Evolutionary conservation across 305 asterid genomes (phyloP).

Genomic region (Fraxinus floribunda): DNA sequence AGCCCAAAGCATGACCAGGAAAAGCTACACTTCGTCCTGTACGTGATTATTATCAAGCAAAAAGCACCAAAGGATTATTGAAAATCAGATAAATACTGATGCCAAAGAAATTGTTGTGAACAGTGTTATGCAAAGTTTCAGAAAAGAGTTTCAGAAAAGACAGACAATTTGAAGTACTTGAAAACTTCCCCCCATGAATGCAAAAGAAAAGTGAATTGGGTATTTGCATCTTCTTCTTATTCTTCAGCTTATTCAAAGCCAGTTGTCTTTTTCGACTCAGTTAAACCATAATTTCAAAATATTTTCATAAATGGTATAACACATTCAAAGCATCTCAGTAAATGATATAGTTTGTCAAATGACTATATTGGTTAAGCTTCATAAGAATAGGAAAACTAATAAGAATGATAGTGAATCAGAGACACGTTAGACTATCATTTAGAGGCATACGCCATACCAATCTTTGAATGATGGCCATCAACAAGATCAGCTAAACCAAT

Average conservation of each 20-base stretch:
- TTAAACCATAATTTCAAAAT: slow-evolving; percentile 4
- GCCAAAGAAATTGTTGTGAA: neutral
- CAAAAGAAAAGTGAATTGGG: neutral
- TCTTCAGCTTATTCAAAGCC: neutral
- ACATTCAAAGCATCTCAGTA: neutral
- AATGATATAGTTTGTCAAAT: neutral
- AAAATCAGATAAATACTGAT: slow-evolving; percentile 6
- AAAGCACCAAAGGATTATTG: neutral
- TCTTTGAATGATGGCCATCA: slow-evolving; percentile 93
- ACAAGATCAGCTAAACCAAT: slow-evolving; percentile 93
- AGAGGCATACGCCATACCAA: slow-evolving; percentile 61
- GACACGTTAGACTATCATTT: neutral
- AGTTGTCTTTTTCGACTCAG: neutral
- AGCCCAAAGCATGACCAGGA: slow-evolving; percentile 97
- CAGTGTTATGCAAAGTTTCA: neutral
- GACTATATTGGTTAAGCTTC: neutral
- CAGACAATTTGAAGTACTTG: slow-evolving; percentile 3
- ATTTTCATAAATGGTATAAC: neutral
- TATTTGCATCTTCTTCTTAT: neutral
- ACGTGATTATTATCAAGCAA: slow-evolving; percentile 18
- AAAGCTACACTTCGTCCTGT: slow-evolving; percentile 97
- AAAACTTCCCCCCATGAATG: slow-evolving; percentile 5
- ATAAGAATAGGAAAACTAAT: neutral
- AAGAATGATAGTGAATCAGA: neutral
- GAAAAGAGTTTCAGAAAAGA: neutral